Base-by-base conservation (phyloP, 75 land plant species). In the Picea sitchensis region DNA sequence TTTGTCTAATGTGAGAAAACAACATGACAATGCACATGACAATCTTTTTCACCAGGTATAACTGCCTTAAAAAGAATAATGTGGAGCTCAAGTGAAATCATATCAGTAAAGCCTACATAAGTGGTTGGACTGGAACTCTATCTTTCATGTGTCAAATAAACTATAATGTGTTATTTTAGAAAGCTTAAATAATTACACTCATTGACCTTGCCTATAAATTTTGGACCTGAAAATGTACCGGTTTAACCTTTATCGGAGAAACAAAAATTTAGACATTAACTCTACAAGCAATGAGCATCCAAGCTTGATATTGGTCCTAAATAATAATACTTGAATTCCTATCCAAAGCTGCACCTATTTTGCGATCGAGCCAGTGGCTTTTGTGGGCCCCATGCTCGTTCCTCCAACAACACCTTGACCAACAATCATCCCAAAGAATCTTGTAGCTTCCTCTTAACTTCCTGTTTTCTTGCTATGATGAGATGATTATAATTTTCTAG, bases 361-460 rank as follows among this genome's bases (percentile, higher is more conserved):
- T 36, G 18, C 20, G 4, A 41, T 38, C n/a, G 82, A 61, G 18
- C 89, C 89, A 80, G 85, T 80, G 76, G 89, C 32, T 36, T 17
- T 17, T 38, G 72, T 38, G 51, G 83, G 65, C 17, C 89, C 89
- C 76, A 82, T 80, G 76, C 91, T 91, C 71, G 93, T 68, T 67
- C 89, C 93, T 76, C 84, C 89, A 79, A 59, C 81, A 58, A 80
- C 78, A 60, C 76, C 80, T 87, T 90, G 81, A 3, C 12, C 41
- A 13, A 44, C 7, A 57, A 12, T 57, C 34, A 34, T 26, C 26
- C 30, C 14, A 67, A 3, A 59, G 36, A 57, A 58, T 76, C 47
- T 57, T 30, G 65, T 3, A 56, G 26, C 59, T 38, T 38, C n/a
- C n/a, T n/a, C n/a, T n/a, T n/a, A n/a, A n/a, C n/a, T n/a, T n/a